Percentiles rank a stretch among this genome's conserved stretches.
Evolutionary conservation across 495 filamentous ascomycete genomes (phyloP).

Genomic region (Aspergillus carlsbadensis): DNA sequence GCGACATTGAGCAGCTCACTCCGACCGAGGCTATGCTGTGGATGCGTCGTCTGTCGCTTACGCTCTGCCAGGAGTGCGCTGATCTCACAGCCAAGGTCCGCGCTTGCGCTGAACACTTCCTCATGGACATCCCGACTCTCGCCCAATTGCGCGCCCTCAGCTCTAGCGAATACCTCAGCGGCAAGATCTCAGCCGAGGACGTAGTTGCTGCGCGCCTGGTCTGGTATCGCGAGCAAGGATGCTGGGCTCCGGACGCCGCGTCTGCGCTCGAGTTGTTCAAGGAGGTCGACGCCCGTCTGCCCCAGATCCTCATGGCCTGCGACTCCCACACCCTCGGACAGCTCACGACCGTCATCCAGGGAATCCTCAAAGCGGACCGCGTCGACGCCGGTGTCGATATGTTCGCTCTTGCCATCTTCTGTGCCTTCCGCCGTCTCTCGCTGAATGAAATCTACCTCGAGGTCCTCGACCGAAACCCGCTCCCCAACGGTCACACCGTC

Average conservation of each 20-base stretch:
- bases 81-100: conserved; percentile 11
- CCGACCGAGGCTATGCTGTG: conserved; percentile 40
- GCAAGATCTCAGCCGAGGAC: conserved; percentile 8
- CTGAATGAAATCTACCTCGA: conserved; percentile 20
- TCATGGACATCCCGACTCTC: conserved; percentile 13
- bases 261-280: conserved; percentile 6
- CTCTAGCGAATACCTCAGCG: conserved; percentile 16
- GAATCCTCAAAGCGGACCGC: not conserved
- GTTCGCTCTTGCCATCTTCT: conserved; percentile 16
- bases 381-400: conserved; percentile 13
- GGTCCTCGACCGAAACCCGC: conserved; percentile 15
- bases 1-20: conserved; percentile 42
- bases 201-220: conserved; percentile 13
- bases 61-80: conserved; percentile 5
- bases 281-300: conserved; percentile 10
- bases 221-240: conserved; percentile 15
- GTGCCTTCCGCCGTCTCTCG: conserved; percentile 12
- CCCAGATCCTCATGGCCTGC: conserved; percentile 5
- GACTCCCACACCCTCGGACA: conserved; percentile 10
- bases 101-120: conserved; percentile 17
- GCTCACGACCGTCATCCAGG: conserved; percentile 2
- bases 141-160: conserved; percentile 12
- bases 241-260: conserved; percentile 4
- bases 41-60: conserved; percentile 20
- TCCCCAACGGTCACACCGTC: conserved; percentile 15